A percentile compares a stretch with the other conserved stretches of the same genome.
Evolutionary conservation across 2,329 filamentous ascomycete species (phyloP).

Genomic region (Colletotrichum sp.): DNA sequence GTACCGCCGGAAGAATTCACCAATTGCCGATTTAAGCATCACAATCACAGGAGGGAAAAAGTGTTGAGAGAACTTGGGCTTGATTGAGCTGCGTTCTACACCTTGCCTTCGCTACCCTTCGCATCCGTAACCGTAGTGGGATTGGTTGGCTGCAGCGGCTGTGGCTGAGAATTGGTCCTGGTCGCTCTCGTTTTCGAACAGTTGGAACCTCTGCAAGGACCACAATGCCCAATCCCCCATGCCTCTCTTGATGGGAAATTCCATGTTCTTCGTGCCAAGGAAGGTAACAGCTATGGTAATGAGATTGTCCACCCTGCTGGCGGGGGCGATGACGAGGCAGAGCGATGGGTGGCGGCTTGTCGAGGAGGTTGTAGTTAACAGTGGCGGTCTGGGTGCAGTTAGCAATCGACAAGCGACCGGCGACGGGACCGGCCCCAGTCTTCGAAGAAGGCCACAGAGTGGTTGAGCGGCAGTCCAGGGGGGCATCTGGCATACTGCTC

Average conservation of each 20-base stretch:
- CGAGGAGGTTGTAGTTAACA: neutral
- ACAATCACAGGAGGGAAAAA: neutral
- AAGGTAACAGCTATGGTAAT: neutral
- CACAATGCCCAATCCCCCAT: neutral
- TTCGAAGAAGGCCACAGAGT: neutral
- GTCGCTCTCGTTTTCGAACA: neutral
- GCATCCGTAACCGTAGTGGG: neutral
- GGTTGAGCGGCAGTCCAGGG: neutral
- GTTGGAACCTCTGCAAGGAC: neutral
- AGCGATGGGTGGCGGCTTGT: neutral
- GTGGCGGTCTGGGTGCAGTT: neutral
- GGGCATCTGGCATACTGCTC: neutral
- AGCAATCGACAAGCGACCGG: neutral
- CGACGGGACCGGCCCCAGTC: neutral
- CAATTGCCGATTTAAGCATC: too few species aligned
- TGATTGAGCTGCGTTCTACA: neutral
- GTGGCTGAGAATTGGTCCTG: neutral
- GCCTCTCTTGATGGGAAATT: neutral
- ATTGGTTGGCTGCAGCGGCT: neutral
- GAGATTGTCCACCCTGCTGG: neutral
- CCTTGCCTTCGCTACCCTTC: neutral
- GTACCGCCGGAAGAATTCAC: too few species aligned
- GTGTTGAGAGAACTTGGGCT: neutral
- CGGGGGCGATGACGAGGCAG: neutral
- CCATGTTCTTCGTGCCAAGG: neutral